phyloP scores from a whole-genome alignment of 441 rosid genomes.

The Gossypium schwendimanii region DNA sequence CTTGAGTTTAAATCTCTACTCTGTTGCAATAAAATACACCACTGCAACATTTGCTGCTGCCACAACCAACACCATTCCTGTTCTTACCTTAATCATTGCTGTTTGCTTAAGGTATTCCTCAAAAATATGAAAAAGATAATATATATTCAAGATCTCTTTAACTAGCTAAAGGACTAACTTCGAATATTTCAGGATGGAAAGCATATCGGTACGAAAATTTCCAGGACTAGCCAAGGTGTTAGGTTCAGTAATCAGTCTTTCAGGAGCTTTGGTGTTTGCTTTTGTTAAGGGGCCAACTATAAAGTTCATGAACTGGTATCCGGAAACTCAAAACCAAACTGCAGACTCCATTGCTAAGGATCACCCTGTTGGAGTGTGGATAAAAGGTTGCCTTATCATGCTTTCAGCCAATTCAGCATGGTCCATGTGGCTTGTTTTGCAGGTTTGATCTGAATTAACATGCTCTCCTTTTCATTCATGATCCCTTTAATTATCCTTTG shows the following conservation, averaged over 20 bases:
- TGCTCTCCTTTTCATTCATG: not conserved
- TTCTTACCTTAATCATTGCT: slow-evolving; percentile 62
- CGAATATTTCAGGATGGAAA: slow-evolving; percentile 40
- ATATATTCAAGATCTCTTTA: not conserved
- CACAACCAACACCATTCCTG: slow-evolving; percentile 66
- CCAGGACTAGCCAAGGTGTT: slow-evolving; percentile 55
- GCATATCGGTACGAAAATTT: slow-evolving; percentile 25
- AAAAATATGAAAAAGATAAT: not conserved
- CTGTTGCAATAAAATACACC: slow-evolving; percentile 53
- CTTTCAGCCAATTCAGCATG: slow-evolving; percentile 57
- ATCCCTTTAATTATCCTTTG: not conserved
- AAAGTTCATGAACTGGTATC: slow-evolving; percentile 24
- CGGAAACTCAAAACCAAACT: not conserved
- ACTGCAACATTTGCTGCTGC: slow-evolving; percentile 89
- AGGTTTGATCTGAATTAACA: slow-evolving; percentile 36
- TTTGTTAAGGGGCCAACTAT: slow-evolving; percentile 63
- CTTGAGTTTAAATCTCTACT: slow-evolving; percentile 56
- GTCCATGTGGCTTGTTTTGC: slow-evolving; percentile 75
- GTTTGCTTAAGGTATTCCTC: slow-evolving; percentile 38
- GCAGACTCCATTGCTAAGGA: slow-evolving; percentile 8
- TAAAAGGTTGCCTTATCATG: slow-evolving; percentile 70
- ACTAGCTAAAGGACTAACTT: not conserved
- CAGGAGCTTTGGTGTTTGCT: slow-evolving; percentile 71
- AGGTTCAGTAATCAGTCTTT: slow-evolving; percentile 49
- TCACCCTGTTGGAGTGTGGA: slow-evolving; percentile 22